phyloP scores from a whole-genome alignment of 257 asterid species.

The Forsythia suspensa region DNA sequence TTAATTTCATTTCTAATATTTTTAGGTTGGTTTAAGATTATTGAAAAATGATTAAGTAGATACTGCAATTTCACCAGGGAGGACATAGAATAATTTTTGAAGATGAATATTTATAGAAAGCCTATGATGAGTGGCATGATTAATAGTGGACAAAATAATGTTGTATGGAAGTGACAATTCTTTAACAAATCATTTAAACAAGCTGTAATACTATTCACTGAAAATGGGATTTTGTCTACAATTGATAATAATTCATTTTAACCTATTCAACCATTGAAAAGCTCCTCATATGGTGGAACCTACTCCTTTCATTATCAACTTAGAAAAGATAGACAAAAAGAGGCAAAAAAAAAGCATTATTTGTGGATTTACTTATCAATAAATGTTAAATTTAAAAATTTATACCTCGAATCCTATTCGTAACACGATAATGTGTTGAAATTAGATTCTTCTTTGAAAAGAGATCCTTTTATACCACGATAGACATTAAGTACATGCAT shows the following conservation, averaged over 20 bases:
- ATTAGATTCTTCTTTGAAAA: not conserved
- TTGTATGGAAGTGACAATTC: not conserved
- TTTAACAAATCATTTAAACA: not conserved
- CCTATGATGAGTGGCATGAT: not conserved
- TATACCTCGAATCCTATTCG: not conserved
- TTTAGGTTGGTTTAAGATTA: too few relatives aligned
- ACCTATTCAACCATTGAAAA: not conserved
- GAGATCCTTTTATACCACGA: not conserved
- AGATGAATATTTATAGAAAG: not conserved
- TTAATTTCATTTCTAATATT: not conserved
- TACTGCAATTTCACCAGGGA: not conserved
- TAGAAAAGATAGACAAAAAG: not conserved
- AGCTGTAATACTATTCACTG: not conserved
- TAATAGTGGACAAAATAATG: not conserved
- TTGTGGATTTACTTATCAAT: not conserved
- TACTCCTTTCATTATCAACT: not conserved
- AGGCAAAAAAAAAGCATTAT: not conserved
- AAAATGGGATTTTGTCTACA: not conserved
- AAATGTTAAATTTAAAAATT: not conserved
- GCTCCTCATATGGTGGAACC: conserved; percentile 6
- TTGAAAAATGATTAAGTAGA: too few relatives aligned
- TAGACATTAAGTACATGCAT: not conserved
- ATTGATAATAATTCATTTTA: not conserved
- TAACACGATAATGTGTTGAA: not conserved
- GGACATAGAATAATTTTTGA: not conserved